Base-by-base conservation (phyloP, 257 asterid genomes). In the Cordia subcordata region DNA sequence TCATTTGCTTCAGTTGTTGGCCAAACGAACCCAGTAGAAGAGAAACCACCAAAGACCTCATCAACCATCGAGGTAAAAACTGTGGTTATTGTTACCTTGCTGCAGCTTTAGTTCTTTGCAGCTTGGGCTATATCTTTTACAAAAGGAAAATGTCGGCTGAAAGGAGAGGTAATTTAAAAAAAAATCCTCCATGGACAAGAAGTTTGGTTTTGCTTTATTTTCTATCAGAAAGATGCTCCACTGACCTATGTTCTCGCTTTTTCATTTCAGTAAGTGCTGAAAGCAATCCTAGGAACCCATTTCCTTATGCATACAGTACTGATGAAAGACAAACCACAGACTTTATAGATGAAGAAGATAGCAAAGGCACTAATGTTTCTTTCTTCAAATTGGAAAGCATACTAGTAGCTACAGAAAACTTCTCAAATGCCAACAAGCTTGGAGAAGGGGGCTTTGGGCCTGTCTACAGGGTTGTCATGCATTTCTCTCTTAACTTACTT, bases 391-490 rank as follows among this genome's bases (percentile, higher is more conserved):
- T 79, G 47, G 75, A 73, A 63, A 66, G 58, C 53, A 71, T 84
- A 65, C 55, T 75, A 49, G 71, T 59, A 17, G 85, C 85, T n/a
- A 85, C 90, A 14, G 74, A 72, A 44, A 66, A 70, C 60, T 85
- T 85, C 68, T 76, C 88, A 0, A 60, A 68, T 62, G 72, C 58
- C 55, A 73, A 79, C 68, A 80, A 76, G 77, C 82, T 85, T 3
- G 94, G 94, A 40, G 74, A 39, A 62, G 94, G 90, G 21, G 94
- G 94, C 57, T 82, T 78, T 58, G 88, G 94, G 14, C 84, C 87
- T 6, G 90, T 85, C 19, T 80, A 85, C 61, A 80, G 76, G 84
- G 90, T 76, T 21, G 15, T 19, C 21, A 15, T 49, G 8, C 27
- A 8, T 44, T 5, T 19, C 35, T 22, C 2, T 0, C 0, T n/a